These are phyloP conservation scores for Escallonia herrerae DNA, from an alignment of 129 eudicot genomes.

Conservation along the genomic window DNA sequence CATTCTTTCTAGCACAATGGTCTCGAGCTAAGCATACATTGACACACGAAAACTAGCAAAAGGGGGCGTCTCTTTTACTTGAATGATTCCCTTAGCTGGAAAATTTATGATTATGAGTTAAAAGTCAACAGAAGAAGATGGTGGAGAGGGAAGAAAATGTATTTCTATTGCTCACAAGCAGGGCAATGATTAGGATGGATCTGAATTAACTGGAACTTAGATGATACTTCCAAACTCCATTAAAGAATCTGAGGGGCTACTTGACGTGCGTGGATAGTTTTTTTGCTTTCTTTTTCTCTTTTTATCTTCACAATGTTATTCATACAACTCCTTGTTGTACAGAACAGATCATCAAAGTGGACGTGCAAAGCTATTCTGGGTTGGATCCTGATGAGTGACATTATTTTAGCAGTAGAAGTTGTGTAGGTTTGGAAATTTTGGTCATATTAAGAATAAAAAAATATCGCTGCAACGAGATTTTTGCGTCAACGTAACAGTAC, in stretches of 20 bases:
- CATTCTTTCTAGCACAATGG: not conserved
- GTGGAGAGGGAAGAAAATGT: too few species aligned
- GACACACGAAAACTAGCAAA: not conserved
- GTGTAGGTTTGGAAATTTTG: not conserved
- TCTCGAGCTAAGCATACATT: not conserved
- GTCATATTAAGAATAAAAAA: not conserved
- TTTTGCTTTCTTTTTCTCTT: not conserved
- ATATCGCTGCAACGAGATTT: not conserved
- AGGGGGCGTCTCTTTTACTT: not conserved
- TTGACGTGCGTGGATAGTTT: conserved; percentile 3
- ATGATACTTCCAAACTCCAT: not conserved
- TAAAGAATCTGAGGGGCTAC: not conserved
- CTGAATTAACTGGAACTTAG: not conserved
- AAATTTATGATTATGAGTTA: not conserved
- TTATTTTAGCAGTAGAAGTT: not conserved
- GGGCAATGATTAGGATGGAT: conserved; percentile 7
- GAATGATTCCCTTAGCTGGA: not conserved
- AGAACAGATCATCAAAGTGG: not conserved
- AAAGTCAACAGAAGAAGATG: not conserved
- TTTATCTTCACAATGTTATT: not conserved
- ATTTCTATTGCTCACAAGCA: not conserved
- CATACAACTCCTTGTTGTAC: not conserved
- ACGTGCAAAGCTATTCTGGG: not conserved
- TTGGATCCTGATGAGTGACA: not conserved
- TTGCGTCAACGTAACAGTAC: not conserved